These are phyloP conservation scores for Retiboletus fuscus DNA, from an alignment of 1,284 basidiomycete genomes.

Conservation along the genomic window DNA sequence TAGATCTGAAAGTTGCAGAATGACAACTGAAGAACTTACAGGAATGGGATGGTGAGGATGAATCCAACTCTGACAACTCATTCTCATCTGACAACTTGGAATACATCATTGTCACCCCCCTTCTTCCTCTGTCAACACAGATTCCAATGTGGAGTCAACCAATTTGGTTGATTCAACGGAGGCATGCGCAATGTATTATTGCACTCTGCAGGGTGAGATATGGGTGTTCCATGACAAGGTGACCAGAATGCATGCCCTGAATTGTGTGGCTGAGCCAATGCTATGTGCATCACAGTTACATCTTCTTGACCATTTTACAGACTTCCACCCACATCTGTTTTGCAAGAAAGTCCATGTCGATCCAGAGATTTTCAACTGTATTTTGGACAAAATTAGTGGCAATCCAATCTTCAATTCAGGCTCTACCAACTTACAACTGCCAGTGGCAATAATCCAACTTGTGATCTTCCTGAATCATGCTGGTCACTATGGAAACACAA, in stretches of 20 bases:
- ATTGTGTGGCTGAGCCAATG: not conserved
- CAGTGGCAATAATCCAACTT: not conserved
- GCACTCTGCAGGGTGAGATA: not conserved
- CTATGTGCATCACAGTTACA: not conserved
- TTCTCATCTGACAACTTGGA: no score
- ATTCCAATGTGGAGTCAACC: not conserved
- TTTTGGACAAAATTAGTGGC: not conserved
- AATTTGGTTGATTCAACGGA: not conserved
- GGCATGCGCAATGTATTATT: not conserved
- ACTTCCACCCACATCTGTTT: not conserved
- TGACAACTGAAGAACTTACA: no score
- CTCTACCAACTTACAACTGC: not conserved
- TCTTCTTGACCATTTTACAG: not conserved
- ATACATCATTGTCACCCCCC: no score
- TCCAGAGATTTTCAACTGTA: constrained; percentile 1
- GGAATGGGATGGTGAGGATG: no score
- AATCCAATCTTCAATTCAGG: not conserved
- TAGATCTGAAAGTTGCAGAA: no score
- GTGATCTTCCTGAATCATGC: not conserved
- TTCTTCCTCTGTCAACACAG: no score
- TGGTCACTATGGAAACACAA: constrained; percentile 6
- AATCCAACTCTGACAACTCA: no score
- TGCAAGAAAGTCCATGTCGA: not conserved
- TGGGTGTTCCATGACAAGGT: not conserved
- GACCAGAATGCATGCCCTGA: not conserved